These are phyloP conservation scores for Nevesoporus exiguus DNA, from an alignment of 768 basidiomycete genomes.

Conservation along the genomic window DNA sequence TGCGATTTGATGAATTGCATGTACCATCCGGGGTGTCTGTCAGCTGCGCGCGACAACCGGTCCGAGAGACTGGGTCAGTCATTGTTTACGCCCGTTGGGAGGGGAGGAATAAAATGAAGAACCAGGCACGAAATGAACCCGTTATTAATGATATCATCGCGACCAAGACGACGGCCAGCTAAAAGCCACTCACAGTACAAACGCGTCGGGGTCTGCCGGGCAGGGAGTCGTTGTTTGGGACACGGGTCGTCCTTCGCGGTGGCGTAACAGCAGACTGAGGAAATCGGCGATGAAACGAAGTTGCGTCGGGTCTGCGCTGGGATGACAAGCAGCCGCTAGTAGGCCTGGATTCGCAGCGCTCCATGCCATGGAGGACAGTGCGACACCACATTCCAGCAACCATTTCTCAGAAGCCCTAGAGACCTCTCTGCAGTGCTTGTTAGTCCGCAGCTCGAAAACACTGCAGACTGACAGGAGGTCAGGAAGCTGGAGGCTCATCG, in stretches of 20 bases:
- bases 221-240: not conserved
- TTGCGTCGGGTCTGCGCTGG: constrained; percentile 55
- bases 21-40: constrained; percentile 40
- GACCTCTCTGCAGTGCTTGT: constrained; percentile 27
- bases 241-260: constrained; percentile 31
- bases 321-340: constrained; percentile 57
- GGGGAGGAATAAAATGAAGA: not conserved
- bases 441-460: constrained; percentile 26
- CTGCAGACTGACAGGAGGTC: constrained; percentile 27
- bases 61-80: constrained; percentile 35
- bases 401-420: constrained; percentile 30
- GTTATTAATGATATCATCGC: constrained; percentile 9
- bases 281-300: constrained; percentile 52
- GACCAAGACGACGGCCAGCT: not conserved
- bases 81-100: not conserved
- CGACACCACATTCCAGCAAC: constrained; percentile 22
- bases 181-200: constrained; percentile 21
- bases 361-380: constrained; percentile 23
- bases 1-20: constrained; percentile 39
- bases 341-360: constrained; percentile 42
- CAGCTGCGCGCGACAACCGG: constrained; percentile 34
- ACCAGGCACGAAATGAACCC: constrained; percentile 5
- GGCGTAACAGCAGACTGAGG: constrained; percentile 40
- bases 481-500: constrained; percentile 30
- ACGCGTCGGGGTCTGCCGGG: constrained; percentile 9